Evolutionary conservation across 2,329 filamentous ascomycete genomes (phyloP), one percentile per base, ranked within the genome.

Genomic region (Pestalotiopsis fici): DNA sequence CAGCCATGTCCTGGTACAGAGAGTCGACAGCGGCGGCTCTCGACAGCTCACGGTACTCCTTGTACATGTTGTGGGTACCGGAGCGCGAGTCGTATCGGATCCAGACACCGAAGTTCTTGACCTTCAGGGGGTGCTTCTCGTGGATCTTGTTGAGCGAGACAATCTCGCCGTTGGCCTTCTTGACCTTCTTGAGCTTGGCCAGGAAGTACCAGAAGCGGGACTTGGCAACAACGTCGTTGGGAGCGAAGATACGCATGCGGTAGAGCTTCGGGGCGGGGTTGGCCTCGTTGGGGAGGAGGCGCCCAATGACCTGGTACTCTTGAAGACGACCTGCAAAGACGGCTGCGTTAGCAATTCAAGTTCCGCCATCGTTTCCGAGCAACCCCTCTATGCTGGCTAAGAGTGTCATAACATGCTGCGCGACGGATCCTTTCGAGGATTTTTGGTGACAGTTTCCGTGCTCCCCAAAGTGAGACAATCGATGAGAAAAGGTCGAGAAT

Each of bases 41-140:
- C 83, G 93, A 95, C 90, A 98, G 93, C 90, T 98, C 96, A 83
- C 96, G 93, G 93, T 98, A 98, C 92, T 99, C 96, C 92, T 98
- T 98, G 94, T 99, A 99, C 96, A 99, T 99, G 93, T 99, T 99
- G 94, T 99, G 96, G 80, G 96, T 99, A 79, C 96, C 96, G 79
- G 96, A 98, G 86, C 96, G 95, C 72, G 97, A 99, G 88, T 99
- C 95, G 89, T 99, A 99, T 83, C 97, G 95, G 87, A 99, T 92
- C 97, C 97, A 99, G 91, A 99, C 91, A 84, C 96, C 65, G 84
- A 99, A 98, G 93, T 98, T 99, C 94, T 99, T 99, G 90, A 99
- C 95, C 90, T 97, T 98, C 82, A 95, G 88, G 80, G 96, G 96
- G 85, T 94, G 94, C 92, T 98, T 98, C 94, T 99, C 96, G 87